Evolutionary conservation across 768 basidiomycete species (phyloP).

Genomic region (Porphyrellus cyaneotinctus): DNA sequence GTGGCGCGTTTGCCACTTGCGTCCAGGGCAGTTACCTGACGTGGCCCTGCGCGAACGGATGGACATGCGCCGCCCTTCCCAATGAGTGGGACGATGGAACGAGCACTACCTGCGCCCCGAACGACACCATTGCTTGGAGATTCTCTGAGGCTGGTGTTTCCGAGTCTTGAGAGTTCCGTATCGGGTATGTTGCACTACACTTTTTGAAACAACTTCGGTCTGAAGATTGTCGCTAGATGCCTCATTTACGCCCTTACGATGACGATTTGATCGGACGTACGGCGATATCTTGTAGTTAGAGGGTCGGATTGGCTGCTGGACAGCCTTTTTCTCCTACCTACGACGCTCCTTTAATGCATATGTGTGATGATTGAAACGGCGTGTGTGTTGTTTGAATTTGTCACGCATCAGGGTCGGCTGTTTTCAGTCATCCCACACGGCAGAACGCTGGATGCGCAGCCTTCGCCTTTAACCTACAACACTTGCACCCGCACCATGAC

Average conservation of each 20-base stretch:
- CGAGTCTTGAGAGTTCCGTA: constrained; percentile 2
- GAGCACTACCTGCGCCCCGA: constrained; percentile 17
- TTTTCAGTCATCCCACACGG: constrained; percentile 7
- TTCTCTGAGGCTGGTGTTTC: constrained; percentile 21
- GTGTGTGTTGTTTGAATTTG: not conserved
- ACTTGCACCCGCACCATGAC: constrained; percentile 33
- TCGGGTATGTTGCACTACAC: not conserved
- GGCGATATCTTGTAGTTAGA: constrained; percentile 7
- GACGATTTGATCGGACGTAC: constrained; percentile 5
- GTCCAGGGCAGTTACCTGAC: constrained; percentile 11
- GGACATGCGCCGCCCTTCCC: constrained; percentile 23
- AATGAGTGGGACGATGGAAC: constrained; percentile 18
- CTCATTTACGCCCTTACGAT: not conserved
- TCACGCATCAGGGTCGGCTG: not conserved
- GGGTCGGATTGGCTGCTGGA: constrained; percentile 13
- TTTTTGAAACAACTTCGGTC: not conserved
- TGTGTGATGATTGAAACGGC: not conserved
- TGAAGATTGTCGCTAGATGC: not conserved
- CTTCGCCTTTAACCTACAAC: constrained; percentile 23
- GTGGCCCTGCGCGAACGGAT: constrained; percentile 9
- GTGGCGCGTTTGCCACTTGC: constrained; percentile 18
- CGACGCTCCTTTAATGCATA: constrained; percentile 13
- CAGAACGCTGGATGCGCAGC: constrained; percentile 16
- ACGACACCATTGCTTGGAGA: constrained; percentile 15
- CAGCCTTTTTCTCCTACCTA: not conserved